Percentiles rank a stretch among this genome's conserved stretches.
phyloP scores from a whole-genome alignment of 441 rosid genomes.

The Codiaeum variegatum region DNA sequence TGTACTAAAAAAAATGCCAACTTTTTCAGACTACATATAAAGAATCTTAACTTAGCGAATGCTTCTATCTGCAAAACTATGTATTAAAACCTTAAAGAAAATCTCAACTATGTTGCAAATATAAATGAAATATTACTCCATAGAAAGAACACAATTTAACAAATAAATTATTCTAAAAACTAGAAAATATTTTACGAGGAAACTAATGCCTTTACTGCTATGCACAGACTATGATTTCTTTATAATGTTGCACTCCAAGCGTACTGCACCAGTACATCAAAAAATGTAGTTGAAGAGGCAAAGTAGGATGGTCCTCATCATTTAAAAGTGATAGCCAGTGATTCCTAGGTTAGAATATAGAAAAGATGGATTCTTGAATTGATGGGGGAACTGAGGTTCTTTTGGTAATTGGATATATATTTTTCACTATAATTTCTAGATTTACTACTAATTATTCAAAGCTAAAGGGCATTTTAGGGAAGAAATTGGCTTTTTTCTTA shows the following conservation, averaged over 20 bases:
- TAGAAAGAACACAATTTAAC: background rate
- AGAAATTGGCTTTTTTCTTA: no score
- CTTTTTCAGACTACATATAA: no score
- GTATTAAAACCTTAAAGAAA: background rate
- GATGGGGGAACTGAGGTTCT: conserved; percentile 26
- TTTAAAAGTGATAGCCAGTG: conserved; percentile 24
- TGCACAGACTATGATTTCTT: background rate
- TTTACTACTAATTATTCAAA: conserved; percentile 8
- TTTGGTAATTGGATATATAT: conserved; percentile 19
- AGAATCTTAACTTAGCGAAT: no score
- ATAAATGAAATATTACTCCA: background rate
- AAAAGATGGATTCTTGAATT: conserved; percentile 24
- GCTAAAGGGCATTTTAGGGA: conserved; percentile 26
- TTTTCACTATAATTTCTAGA: conserved; percentile 13
- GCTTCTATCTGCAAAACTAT: no score
- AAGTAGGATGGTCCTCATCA: conserved; percentile 24
- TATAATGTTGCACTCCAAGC: background rate
- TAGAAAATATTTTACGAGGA: background rate
- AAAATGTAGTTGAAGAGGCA: background rate
- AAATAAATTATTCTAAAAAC: background rate
- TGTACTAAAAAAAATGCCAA: no score
- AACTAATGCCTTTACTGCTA: background rate
- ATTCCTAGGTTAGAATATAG: conserved; percentile 22
- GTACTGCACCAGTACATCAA: background rate
- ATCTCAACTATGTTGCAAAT: background rate